phyloP scores from a whole-genome alignment of 768 basidiomycete genomes.

The Filobasidium wieringae region DNA sequence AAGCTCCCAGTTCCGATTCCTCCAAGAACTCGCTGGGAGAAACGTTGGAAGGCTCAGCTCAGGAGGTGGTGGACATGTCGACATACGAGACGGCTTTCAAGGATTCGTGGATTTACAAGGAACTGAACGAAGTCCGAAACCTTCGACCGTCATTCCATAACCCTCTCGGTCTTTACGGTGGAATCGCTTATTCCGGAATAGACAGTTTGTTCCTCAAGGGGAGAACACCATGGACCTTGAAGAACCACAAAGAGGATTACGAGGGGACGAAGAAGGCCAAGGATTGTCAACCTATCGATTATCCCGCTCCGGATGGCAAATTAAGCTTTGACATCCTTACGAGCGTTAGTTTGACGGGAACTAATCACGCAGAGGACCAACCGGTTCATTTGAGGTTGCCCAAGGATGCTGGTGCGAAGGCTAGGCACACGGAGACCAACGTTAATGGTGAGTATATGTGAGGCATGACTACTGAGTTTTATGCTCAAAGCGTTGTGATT shows the following conservation, averaged over 20 bases:
- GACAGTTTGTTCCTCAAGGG: conserved; percentile 78
- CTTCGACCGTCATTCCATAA: conserved; percentile 74
- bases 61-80: conserved; percentile 50
- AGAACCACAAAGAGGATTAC: conserved; percentile 51
- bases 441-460: conserved; percentile 32
- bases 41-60: conserved; percentile 19
- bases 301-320: conserved; percentile 76
- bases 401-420: conserved; percentile 44
- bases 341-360: conserved; percentile 75
- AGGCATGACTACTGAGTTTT: neutral
- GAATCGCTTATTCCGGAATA: conserved; percentile 75
- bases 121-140: conserved; percentile 83
- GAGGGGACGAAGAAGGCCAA: conserved; percentile 59
- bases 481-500: neutral
- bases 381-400: conserved; percentile 73
- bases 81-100: conserved; percentile 58
- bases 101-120: conserved; percentile 70
- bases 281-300: conserved; percentile 61
- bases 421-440: conserved; percentile 63
- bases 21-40: conserved; percentile 5
- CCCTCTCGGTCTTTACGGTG: conserved; percentile 68
- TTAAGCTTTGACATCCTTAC: conserved; percentile 89
- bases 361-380: conserved; percentile 95
- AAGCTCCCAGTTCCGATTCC: conserved; percentile 5
- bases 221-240: conserved; percentile 83